These are phyloP conservation scores for Trichothecium roseum DNA, from an alignment of 2,329 filamentous ascomycete genomes.

Conservation along the genomic window DNA sequence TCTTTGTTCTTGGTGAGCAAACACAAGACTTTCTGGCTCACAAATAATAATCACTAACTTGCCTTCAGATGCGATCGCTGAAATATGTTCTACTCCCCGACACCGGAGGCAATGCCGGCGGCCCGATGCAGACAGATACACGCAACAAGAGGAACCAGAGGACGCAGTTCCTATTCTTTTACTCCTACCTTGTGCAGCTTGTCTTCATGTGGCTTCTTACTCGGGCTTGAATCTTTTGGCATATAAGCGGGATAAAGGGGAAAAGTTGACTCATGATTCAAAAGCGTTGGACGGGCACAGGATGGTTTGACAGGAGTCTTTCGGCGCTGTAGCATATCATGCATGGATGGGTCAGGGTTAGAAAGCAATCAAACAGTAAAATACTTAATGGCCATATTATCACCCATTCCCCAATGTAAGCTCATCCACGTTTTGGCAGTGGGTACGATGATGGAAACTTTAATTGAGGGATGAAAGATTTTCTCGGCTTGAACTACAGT, in stretches of 20 bases:
- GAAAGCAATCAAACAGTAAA: too few relatives aligned
- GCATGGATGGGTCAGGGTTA: too few relatives aligned
- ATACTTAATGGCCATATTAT: too few relatives aligned
- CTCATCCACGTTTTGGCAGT: too few relatives aligned
- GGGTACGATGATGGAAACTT: too few relatives aligned
- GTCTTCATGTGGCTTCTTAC: conserved; percentile 80
- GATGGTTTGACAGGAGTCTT: too few relatives aligned
- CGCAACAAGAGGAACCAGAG: conserved; percentile 77
- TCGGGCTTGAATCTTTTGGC: conserved; percentile 21
- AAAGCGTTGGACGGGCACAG: too few relatives aligned
- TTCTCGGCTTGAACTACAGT: too few relatives aligned
- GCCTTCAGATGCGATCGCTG: conserved; percentile 69
- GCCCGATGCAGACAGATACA: conserved; percentile 60
- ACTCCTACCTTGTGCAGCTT: conserved; percentile 90
- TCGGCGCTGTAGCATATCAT: too few relatives aligned
- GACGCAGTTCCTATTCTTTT: conserved; percentile 87
- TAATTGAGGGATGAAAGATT: too few relatives aligned
- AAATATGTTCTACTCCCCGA: conserved; percentile 94
- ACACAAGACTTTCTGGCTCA: not conserved
- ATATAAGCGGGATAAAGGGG: not conserved
- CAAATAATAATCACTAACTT: not conserved
- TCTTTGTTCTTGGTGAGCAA: conserved; percentile 79
- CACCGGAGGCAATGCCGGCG: conserved; percentile 53
- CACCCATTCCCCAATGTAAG: too few relatives aligned
- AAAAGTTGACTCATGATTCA: too few relatives aligned